Evolutionary conservation across 1,284 basidiomycete genomes (phyloP).

Genomic region (Ustilago crameri): DNA sequence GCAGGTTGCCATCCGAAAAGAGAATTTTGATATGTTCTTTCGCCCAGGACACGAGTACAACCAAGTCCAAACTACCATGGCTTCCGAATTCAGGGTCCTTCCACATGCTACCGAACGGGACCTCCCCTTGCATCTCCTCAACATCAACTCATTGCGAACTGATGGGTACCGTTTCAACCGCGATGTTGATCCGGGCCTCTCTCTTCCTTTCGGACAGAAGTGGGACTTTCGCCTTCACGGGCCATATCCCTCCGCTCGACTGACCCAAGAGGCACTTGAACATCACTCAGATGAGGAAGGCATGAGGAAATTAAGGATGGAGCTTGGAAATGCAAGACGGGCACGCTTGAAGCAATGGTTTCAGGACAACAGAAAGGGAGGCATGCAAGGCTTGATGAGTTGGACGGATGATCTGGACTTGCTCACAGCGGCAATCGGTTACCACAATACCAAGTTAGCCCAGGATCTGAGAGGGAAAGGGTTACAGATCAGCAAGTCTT

Average conservation of each 20-base stretch:
- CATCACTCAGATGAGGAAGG: background rate
- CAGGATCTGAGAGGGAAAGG: background rate
- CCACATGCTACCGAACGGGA: background rate
- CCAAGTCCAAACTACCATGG: too few species aligned
- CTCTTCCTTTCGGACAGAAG: background rate
- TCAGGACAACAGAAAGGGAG: background rate
- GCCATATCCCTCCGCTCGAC: constrained; percentile 12
- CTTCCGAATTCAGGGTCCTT: background rate
- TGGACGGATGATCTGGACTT: constrained; percentile 17
- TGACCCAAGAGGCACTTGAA: background rate
- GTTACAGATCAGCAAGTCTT: too few species aligned
- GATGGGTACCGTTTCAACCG: constrained; percentile 1
- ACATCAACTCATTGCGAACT: constrained; percentile 12
- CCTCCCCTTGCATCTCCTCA: background rate
- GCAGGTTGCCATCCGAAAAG: too few species aligned
- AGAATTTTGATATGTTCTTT: too few species aligned
- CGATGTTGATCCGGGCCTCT: constrained; percentile 11
- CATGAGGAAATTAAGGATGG: background rate
- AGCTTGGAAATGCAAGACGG: constrained; percentile 16
- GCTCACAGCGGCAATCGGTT: constrained; percentile 6
- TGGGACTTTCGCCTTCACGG: constrained; percentile 9
- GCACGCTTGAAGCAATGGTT: constrained; percentile 11
- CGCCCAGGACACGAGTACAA: too few species aligned
- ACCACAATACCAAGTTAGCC: background rate
- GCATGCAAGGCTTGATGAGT: background rate